A percentile compares a stretch with the other conserved stretches of the same genome.
Conservation (phyloP, 2,329 filamentous ascomycete genomes). For the Thermochaetoides dissita region DNA sequence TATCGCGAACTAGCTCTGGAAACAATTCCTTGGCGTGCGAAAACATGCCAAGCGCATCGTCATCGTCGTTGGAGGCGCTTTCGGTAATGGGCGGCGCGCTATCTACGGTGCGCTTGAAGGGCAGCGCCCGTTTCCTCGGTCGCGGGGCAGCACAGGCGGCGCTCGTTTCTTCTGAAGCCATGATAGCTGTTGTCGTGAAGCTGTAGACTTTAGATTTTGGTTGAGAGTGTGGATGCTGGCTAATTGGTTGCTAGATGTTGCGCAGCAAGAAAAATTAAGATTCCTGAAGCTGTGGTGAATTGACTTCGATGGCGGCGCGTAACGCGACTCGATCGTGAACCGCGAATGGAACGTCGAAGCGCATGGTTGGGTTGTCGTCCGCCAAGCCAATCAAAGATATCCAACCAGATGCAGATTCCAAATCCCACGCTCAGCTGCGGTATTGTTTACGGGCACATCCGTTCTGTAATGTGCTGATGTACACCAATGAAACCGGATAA, state of each 20-base stretch:
- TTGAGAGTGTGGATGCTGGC: background rate
- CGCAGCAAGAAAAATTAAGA: too few relatives aligned
- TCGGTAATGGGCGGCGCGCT: conserved; percentile 6
- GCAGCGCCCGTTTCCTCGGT: conserved; percentile 14
- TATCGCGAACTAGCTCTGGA: conserved; percentile 21
- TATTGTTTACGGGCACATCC: too few relatives aligned
- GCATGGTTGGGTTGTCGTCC: too few relatives aligned
- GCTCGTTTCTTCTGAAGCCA: conserved; percentile 1
- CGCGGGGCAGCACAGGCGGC: background rate
- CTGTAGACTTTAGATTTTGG: background rate
- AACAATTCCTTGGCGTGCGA: conserved; percentile 36
- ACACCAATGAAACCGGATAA: too few relatives aligned
- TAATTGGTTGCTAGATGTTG: background rate
- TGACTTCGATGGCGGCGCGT: too few relatives aligned
- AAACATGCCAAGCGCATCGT: conserved; percentile 33
- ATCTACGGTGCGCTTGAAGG: conserved; percentile 17
- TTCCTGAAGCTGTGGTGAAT: background rate
- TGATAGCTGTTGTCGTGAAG: conserved; percentile 2
- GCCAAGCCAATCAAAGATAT: too few relatives aligned
- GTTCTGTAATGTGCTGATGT: too few relatives aligned
- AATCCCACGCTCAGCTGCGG: too few relatives aligned
- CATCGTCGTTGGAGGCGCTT: conserved; percentile 12
- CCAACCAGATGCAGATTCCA: too few relatives aligned
- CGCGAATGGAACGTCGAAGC: too few relatives aligned
- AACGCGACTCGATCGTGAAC: too few relatives aligned